phyloP scores from a whole-genome alignment of 75 land plant genomes.

The Ceratopteris richardii region DNA sequence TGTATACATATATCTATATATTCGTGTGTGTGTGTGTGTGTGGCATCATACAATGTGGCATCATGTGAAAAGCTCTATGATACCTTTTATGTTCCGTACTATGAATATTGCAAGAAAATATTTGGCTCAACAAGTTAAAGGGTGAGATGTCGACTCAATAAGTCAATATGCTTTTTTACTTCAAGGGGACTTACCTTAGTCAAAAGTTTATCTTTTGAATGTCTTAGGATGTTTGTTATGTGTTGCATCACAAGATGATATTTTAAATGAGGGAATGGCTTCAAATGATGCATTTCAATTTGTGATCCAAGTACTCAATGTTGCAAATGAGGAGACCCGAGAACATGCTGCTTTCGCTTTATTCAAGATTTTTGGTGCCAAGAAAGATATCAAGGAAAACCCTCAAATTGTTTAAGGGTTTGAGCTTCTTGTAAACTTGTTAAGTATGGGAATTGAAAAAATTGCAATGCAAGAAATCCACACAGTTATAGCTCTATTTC shows the following conservation, averaged over 20 bases:
- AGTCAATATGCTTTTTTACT: slow-evolving; percentile 89
- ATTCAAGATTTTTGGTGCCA: slow-evolving; percentile 58
- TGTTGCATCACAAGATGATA: slow-evolving; percentile 57
- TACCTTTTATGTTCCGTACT: too few relatives aligned
- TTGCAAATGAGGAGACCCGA: slow-evolving; percentile 62
- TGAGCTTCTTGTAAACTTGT: slow-evolving; percentile 58
- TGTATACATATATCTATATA: too few relatives aligned
- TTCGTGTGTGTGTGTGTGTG: too few relatives aligned
- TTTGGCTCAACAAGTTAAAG: too few relatives aligned
- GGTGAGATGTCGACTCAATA: too few relatives aligned
- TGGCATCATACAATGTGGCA: too few relatives aligned
- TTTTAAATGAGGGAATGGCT: slow-evolving; percentile 47
- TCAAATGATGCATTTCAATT: slow-evolving; percentile 65
- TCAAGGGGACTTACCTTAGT: slow-evolving; percentile 91
- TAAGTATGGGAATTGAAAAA: slow-evolving; percentile 52
- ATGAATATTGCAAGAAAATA: too few relatives aligned
- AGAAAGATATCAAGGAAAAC: slow-evolving; percentile 70
- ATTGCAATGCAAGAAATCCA: slow-evolving; percentile 78
- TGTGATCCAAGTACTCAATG: slow-evolving; percentile 49
- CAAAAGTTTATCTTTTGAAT: slow-evolving; percentile 56
- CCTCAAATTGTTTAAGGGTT: slow-evolving; percentile 54
- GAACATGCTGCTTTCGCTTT: slow-evolving; percentile 70
- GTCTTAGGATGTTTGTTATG: slow-evolving; percentile 70
- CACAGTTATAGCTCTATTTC: slow-evolving; percentile 67
- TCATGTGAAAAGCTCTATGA: too few relatives aligned